phyloP scores from a whole-genome alignment of 257 asterid genomes.

The Echites panduratus region DNA sequence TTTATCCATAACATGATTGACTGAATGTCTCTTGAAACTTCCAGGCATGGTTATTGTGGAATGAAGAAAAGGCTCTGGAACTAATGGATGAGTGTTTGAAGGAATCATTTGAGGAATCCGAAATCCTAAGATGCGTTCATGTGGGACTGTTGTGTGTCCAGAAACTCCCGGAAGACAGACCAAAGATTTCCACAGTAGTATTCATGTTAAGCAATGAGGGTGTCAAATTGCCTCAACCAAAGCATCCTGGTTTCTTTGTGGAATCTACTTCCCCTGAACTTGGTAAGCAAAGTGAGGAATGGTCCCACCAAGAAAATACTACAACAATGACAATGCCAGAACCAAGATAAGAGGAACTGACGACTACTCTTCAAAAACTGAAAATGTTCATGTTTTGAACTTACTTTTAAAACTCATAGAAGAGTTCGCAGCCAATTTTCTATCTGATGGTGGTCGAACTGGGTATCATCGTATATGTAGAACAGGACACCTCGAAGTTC shows the following conservation, averaged over 20 bases:
- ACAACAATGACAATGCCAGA: constrained; percentile 16
- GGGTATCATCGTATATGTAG: too few species aligned
- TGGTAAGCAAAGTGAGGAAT: constrained; percentile 1
- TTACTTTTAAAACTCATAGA: too few species aligned
- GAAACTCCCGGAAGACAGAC: constrained; percentile 22
- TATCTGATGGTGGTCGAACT: too few species aligned
- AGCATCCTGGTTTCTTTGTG: constrained; percentile 29
- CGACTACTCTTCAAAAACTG: too few species aligned
- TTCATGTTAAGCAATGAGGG: constrained; percentile 25
- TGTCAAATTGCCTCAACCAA: constrained; percentile 22
- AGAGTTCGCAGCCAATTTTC: too few species aligned
- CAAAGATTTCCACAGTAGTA: constrained; percentile 23
- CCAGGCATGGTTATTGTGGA: constrained; percentile 28
- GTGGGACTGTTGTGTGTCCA: constrained; percentile 26
- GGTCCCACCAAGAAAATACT: not conserved
- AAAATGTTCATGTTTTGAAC: too few species aligned
- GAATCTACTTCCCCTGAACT: constrained; percentile 10
- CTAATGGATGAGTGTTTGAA: constrained; percentile 21
- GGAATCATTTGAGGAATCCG: constrained; percentile 8
- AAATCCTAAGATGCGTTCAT: constrained; percentile 20
- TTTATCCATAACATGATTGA: not conserved
- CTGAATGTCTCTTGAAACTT: not conserved
- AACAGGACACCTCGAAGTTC: too few species aligned
- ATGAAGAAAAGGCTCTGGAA: constrained; percentile 15
- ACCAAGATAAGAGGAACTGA: constrained; percentile 9